Evolutionary conservation across 345 rosid species (phyloP), one percentile per base, ranked within the genome.

Genomic region (Corymbia maculata): DNA sequence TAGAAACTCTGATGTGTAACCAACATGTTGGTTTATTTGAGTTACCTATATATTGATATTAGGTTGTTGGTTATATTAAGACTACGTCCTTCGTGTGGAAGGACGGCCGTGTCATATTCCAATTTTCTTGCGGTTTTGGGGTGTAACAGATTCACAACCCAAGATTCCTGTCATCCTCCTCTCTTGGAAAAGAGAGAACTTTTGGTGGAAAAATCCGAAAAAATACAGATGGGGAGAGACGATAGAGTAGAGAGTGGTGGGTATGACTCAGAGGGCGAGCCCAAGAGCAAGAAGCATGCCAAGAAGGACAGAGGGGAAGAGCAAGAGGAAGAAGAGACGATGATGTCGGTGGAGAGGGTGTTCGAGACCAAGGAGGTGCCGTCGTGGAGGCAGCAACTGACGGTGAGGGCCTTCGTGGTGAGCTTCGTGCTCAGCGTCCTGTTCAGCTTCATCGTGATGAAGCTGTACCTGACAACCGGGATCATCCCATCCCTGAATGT

Each of bases 401-500:
- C 98, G 3, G 5, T 94, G 68, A 93, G 98, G 87, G 96, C 97
- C 32, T 89, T 96, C 47, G 94, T 82, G 15, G 96, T 93, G 86
- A 93, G 98, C 91, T 90, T 95, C 49, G 49, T 90, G 86, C 89
- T 96, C 79, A 93, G 96, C 86, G 52, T 96, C 85, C 86, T 94
- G 75, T 96, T 95, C 91, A 90, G 93, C 86, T 95, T 96, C 94
- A 95, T 96, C 13, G 95, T 94, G 14, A 93, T 93, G 95, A 96
- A 95, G 89, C 93, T 96, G 50, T 93, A 93, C 86, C 96, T 95
- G 85, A 95, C 98, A 1, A 92, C 95, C 3, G 98, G 98, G 24
- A 92, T 95, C 88, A 95, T 96, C 36, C 97, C 98, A 0, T 95
- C 97, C 3, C 94, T 94, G 50, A 96, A 94, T 15, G 96, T 96